Evolutionary conservation across 2,329 filamentous ascomycete species (phyloP), one percentile per base, ranked within the genome.

Genomic region (Aspergillus carbonarius): DNA sequence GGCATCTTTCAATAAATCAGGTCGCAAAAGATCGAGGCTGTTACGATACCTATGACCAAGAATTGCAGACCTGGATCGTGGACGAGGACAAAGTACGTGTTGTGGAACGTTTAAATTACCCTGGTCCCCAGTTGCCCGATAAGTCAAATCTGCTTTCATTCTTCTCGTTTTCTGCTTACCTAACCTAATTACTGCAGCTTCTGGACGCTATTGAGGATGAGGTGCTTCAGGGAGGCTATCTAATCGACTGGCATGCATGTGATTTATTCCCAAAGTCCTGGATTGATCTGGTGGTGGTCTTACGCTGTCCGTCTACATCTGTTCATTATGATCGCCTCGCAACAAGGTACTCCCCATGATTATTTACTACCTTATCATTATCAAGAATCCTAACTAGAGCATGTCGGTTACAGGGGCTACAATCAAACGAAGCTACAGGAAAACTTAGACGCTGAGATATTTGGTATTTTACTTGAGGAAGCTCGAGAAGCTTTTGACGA

Each of bases 171-270:
- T 54, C 34, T 30, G 20, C 15, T 18, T 49, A 17, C 57, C n/a
- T 57, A 39, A 27, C 34, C n/a, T 42, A 20, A 39, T 40, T 34
- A 13, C 44, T 55, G 37, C 61, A 74, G 88, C 79, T 99, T 32
- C 83, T 99, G 20, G 95, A 99, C 73, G 86, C 90, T 49, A 89
- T 99, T 58, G 95, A 98, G 78, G 85, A 90, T 57, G 88, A 95
- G 61, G 83, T 91, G 39, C 84, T 88, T 62, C 78, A 84, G 18
- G 93, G 93, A 58, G 95, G 95, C 18, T 91, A 87, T 75, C 87
- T 99, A 67, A 90, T 99, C 70, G 95, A 99, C 79, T 99, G 95
- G 93, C 95, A 99, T 77, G 93, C 93, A 2, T 98, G 93, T 79
- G 95, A 98, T 70, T 79, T 98, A 20, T 98, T 98, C 71, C 95